Percentiles rank a stretch among this genome's conserved stretches.
Conservation (phyloP, 1,284 basidiomycete species). For the Stereum hirsutum region DNA sequence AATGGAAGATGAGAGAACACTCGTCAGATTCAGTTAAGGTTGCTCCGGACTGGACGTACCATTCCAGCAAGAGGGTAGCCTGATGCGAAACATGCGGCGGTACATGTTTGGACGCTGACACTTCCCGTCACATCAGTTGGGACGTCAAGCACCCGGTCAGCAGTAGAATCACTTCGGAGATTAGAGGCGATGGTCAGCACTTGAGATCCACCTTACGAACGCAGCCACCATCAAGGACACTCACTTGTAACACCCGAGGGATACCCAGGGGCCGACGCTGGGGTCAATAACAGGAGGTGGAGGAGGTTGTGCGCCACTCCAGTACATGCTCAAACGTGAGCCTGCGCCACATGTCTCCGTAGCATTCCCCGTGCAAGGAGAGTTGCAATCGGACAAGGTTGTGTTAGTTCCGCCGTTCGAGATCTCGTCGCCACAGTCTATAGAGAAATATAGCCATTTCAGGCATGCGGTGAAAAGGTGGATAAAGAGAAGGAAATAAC, state of each 20-base stretch:
- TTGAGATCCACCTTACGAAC: neutral
- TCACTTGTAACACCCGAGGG: slow-evolving; percentile 59
- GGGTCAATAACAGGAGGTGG: slow-evolving; percentile 39
- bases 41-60: no score
- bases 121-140: slow-evolving; percentile 29
- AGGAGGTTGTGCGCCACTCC: slow-evolving; percentile 46
- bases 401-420: slow-evolving; percentile 36
- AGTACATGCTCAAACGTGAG: slow-evolving; percentile 51
- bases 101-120: slow-evolving; percentile 54
- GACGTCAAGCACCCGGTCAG: slow-evolving; percentile 38
- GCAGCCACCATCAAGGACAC: slow-evolving; percentile 13
- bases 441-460: slow-evolving; percentile 3
- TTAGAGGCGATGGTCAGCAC: no score
- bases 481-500: neutral
- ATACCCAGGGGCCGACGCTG: slow-evolving; percentile 49
- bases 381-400: slow-evolving; percentile 45
- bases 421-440: slow-evolving; percentile 56
- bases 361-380: slow-evolving; percentile 51
- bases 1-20: no score
- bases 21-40: no score
- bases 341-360: slow-evolving; percentile 51
- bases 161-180: slow-evolving; percentile 34
- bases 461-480: neutral
- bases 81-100: slow-evolving; percentile 47
- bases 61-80: slow-evolving; percentile 50